phyloP scores from a whole-genome alignment of 179 eudicot genomes.

The Silene vulgaris region DNA sequence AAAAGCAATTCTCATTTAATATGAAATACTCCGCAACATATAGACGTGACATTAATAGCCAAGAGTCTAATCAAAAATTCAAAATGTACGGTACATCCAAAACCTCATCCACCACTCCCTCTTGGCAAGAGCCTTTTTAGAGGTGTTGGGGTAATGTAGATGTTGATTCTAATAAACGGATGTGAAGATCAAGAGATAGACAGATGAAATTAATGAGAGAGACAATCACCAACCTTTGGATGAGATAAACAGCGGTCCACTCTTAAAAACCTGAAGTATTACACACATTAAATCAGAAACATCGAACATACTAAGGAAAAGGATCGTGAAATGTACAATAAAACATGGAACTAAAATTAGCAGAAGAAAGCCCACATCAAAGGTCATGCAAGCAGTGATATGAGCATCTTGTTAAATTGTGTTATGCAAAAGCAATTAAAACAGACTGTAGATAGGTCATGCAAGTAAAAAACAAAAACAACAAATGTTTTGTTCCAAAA shows the following conservation, averaged over 20 bases:
- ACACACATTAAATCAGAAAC: conserved; percentile 20
- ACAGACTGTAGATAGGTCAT: background rate
- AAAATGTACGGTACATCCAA: background rate
- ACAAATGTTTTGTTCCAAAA: too few species aligned
- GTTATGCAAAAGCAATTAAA: background rate
- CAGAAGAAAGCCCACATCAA: background rate
- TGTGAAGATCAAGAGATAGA: background rate
- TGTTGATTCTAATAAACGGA: background rate
- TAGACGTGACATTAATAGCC: background rate
- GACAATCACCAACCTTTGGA: conserved; percentile 71
- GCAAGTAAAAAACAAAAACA: too few species aligned
- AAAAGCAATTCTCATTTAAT: background rate
- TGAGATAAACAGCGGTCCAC: conserved; percentile 94
- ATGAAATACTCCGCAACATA: background rate
- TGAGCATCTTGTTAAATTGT: too few species aligned
- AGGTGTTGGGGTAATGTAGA: conserved; percentile 7
- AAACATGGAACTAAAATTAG: conserved; percentile 16
- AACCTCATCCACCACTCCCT: background rate
- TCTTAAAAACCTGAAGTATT: conserved; percentile 77
- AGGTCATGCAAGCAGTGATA: background rate
- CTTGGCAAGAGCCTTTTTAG: background rate
- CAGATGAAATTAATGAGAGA: background rate
- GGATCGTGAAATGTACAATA: conserved; percentile 1
- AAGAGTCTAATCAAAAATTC: background rate
- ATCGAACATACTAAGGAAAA: background rate